These are phyloP conservation scores for Mortierella sp. DNA, from an alignment of 371 early-diverging fungal genomes.

Conservation along the genomic window DNA sequence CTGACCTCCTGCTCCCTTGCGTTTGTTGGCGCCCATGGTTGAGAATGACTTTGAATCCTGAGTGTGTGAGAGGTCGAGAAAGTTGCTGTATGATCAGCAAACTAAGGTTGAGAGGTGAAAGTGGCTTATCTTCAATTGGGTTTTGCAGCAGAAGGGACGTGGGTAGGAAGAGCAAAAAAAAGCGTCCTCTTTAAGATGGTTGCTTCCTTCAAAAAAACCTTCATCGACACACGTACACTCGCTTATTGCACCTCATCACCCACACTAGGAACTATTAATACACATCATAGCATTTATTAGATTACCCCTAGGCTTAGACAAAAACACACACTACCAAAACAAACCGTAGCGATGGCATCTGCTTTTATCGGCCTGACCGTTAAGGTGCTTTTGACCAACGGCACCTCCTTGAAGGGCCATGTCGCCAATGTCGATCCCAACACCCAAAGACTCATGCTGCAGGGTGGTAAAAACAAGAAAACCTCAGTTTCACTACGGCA, in stretches of 20 bases:
- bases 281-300: no score
- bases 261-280: no score
- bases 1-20: constrained; percentile 38
- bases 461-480: constrained; percentile 59
- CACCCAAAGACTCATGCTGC: constrained; percentile 67
- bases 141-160: no score
- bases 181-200: no score
- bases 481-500: neutral
- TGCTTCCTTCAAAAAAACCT: no score
- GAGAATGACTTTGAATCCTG: neutral
- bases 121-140: no score
- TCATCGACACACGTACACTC: no score
- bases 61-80: neutral
- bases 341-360: constrained; percentile 71
- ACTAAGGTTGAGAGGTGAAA: no score
- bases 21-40: constrained; percentile 44
- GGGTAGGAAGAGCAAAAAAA: constrained; percentile 2
- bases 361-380: constrained; percentile 70
- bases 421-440: constrained; percentile 66
- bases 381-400: constrained; percentile 62
- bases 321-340: neutral
- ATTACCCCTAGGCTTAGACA: neutral
- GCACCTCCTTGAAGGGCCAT: constrained; percentile 63
- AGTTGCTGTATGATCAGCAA: no score
- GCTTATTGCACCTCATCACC: no score